Conservation (phyloP, 2,329 filamentous ascomycete genomes). For the Arthrobotrys entomopaga region DNA sequence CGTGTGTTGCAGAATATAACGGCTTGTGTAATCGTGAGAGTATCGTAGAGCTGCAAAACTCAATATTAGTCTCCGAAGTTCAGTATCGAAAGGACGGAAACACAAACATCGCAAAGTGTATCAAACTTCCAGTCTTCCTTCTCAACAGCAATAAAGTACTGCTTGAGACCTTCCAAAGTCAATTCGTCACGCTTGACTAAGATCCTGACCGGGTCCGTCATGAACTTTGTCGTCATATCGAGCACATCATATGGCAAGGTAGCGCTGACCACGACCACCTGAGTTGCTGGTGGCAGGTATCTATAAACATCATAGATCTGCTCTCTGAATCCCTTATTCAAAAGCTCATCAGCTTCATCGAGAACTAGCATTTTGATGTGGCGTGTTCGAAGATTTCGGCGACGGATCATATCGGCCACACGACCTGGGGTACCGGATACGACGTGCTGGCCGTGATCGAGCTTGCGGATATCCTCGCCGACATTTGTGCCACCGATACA, state of each 20-base stretch:
- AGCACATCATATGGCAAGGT: constrained; percentile 97
- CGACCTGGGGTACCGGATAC: constrained; percentile 97
- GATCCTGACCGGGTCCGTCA: constrained; percentile 96
- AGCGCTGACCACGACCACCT: constrained; percentile 97
- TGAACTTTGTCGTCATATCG: constrained; percentile 99
- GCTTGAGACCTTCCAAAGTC: constrained; percentile 95
- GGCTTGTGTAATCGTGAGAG: constrained; percentile 96
- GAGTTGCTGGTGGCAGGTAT: constrained; percentile 93
- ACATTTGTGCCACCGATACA: constrained; percentile 99
- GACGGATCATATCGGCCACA: constrained; percentile 85
- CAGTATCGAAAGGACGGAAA: neutral
- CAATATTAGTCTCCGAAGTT: neutral
- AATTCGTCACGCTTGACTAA: constrained; percentile 98
- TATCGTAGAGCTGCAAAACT: constrained; percentile 78
- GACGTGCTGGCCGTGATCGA: constrained; percentile 97
- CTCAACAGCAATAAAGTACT: constrained; percentile 99
- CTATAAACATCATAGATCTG: constrained; percentile 99
- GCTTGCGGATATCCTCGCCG: constrained; percentile 95
- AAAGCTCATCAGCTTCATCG: constrained; percentile 79
- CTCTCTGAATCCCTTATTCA: constrained; percentile 95
- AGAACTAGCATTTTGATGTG: constrained; percentile 83
- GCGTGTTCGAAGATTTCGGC: constrained; percentile 76
- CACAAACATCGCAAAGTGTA: constrained; percentile 80
- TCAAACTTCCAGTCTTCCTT: constrained; percentile 99
- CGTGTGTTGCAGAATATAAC: constrained; percentile 99